These are phyloP conservation scores for Calonectria multiphialidica DNA, from an alignment of 2,329 filamentous ascomycete genomes.

Conservation along the genomic window DNA sequence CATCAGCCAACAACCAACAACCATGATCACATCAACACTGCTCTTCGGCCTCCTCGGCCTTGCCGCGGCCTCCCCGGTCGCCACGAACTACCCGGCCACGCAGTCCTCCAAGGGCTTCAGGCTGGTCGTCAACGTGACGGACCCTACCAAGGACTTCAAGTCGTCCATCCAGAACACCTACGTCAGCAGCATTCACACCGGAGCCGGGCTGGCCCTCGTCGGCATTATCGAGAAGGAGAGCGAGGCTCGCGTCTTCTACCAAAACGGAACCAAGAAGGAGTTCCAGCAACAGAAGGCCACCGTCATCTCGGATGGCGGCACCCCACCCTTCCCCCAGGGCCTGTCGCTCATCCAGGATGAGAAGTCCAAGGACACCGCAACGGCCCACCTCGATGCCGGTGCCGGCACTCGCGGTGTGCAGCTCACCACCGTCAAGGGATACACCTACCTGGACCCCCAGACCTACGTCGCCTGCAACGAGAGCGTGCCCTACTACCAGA, in stretches of 20 bases:
- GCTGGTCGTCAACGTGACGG: constrained; percentile 59
- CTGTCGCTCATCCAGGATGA: constrained; percentile 47
- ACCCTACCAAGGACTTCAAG: constrained; percentile 53
- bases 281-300: constrained; percentile 46
- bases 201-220: constrained; percentile 55
- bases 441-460: constrained; percentile 48
- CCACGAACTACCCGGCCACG: constrained; percentile 23
- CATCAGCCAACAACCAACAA: neutral
- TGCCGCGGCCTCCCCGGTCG: constrained; percentile 37
- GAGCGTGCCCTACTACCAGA: constrained; percentile 55
- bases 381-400: constrained; percentile 47
- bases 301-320: constrained; percentile 56
- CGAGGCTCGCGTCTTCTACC: constrained; percentile 57
- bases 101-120: constrained; percentile 51
- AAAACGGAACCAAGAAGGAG: constrained; percentile 59
- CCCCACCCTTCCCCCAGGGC: constrained; percentile 52
- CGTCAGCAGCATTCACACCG: constrained; percentile 57
- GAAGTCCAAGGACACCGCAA: constrained; percentile 48
- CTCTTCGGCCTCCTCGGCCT: constrained; percentile 41
- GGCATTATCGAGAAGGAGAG: constrained; percentile 46
- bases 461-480: constrained; percentile 58
- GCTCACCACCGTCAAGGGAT: constrained; percentile 40
- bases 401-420: constrained; percentile 51
- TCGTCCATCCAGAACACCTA: constrained; percentile 55
- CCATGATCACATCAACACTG: constrained; percentile 41